Evolutionary conservation across 2,329 filamentous ascomycete genomes (phyloP).

Genomic region (Sclerotinia subarctica): DNA sequence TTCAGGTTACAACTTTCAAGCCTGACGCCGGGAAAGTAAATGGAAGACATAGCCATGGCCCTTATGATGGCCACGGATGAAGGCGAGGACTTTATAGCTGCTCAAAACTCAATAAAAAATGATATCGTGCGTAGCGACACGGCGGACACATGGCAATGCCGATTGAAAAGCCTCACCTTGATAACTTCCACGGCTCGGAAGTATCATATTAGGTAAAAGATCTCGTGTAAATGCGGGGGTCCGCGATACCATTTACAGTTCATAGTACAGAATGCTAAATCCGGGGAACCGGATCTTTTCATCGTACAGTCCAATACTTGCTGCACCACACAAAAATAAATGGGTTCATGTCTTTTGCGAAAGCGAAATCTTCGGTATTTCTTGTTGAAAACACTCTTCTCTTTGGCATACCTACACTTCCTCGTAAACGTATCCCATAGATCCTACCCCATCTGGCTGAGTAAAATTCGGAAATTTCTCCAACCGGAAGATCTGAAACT

Average conservation of each 20-base stretch:
- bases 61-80: neutral
- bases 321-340: conserved; percentile 1
- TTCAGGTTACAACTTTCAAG: conserved; percentile 6
- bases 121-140: neutral
- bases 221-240: conserved; percentile 18
- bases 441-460: neutral
- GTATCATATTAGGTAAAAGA: conserved; percentile 16
- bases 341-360: neutral
- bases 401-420: neutral
- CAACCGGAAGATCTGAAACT: conserved; percentile 12
- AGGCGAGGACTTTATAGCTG: neutral
- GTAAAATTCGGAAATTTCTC: conserved; percentile 15
- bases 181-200: neutral
- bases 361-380: neutral
- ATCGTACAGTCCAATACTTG: conserved; percentile 15
- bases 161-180: neutral
- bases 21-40: conserved; percentile 10
- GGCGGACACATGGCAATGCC: neutral
- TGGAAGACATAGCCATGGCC: conserved; percentile 5
- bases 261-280: conserved; percentile 13
- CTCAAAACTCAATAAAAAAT: neutral
- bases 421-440: neutral
- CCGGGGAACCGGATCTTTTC: conserved; percentile 16
- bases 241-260: conserved; percentile 6
- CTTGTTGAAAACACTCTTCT: neutral